A percentile compares a stretch with the other conserved stretches of the same genome.
These are phyloP conservation scores for Chaetomium tenue DNA, from an alignment of 495 filamentous ascomycete species.

Conservation along the genomic window DNA sequence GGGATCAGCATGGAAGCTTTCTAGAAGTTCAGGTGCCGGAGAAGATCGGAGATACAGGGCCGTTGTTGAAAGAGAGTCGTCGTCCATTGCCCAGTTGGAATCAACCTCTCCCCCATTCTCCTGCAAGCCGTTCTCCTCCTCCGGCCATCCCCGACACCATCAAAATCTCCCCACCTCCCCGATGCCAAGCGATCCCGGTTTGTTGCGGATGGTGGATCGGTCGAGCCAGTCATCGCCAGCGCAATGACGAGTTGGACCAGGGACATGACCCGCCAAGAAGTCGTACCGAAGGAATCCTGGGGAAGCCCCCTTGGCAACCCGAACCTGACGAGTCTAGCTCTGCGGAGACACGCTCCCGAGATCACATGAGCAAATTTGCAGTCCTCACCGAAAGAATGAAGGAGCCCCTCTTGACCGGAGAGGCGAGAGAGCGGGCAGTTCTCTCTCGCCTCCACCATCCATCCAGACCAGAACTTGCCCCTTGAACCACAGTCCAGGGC, in stretches of 20 bases:
- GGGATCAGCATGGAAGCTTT: conserved; percentile 4
- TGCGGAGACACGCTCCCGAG: conserved; percentile 25
- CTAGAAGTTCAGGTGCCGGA: neutral
- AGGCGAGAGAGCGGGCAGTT: conserved; percentile 9
- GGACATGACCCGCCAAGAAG: conserved; percentile 14
- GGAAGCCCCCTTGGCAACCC: conserved; percentile 18
- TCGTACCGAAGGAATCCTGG: conserved; percentile 18
- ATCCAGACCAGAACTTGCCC: neutral
- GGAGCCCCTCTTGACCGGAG: conserved; percentile 13
- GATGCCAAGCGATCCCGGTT: neutral
- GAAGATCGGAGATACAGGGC: too few relatives aligned
- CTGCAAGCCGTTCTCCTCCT: neutral
- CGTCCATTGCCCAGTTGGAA: too few relatives aligned
- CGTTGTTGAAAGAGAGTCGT: too few relatives aligned
- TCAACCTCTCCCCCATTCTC: neutral
- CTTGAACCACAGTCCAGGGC: neutral
- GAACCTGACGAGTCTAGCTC: conserved; percentile 20
- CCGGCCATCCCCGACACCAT: neutral
- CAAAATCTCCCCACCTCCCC: neutral
- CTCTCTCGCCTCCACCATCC: neutral
- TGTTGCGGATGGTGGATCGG: neutral
- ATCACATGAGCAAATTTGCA: conserved; percentile 29
- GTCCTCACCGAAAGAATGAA: neutral
- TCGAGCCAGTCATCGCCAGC: too few relatives aligned
- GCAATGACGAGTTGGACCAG: neutral